Evolutionary conservation across 2,329 filamentous ascomycete species (phyloP), one percentile per base, ranked within the genome.

Genomic region (Pseudocercospora musae): DNA sequence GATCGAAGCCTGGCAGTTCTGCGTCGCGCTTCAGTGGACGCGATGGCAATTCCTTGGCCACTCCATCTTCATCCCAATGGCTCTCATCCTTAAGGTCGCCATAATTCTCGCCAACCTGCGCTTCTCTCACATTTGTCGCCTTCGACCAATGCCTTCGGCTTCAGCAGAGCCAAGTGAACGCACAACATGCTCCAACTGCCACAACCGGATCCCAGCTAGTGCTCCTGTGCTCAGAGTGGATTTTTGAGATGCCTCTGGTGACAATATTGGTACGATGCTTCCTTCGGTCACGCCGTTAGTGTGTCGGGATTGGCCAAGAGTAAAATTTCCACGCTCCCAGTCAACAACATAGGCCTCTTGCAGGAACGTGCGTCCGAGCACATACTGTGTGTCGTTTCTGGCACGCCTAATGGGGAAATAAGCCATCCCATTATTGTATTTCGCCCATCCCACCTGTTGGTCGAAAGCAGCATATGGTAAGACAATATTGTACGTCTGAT

Each of bases 381-480:
- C 69, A 54, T 70, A 71, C 49, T 72, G 67, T 7, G 65, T 63
- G 5, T 65, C 57, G 50, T 71, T 71, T 13, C 65, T 44, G 7
- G 70, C 71, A 46, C 66, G 65, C 37, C 66, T 65, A 2, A 74
- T 59, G 0, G 71, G 72, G 27, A 73, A 73, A 48, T 72, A 72
- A 11, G 56, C 37, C 4, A 50, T 59, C 15, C 58, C 40, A 11
- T 63, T 57, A 4, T 18, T 25, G n/a, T 56, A 65, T 9, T n/a
- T 48, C 4, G 71, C 70, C 23, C 55, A 29, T 1, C 62, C 65
- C 27, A 68, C 59, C 33, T 65, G 63, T 23, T 73, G 69, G 59
- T 74, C 72, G 57, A 74, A 73, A 2, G 71, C 72, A 5, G 67
- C 64, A 50, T 73, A 75, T 1, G 73, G 73, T 10, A 74, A 31